A percentile compares a stretch with the other conserved stretches of the same genome.
phyloP scores from a whole-genome alignment of 2,329 filamentous ascomycete genomes.

The Didymella sp. region DNA sequence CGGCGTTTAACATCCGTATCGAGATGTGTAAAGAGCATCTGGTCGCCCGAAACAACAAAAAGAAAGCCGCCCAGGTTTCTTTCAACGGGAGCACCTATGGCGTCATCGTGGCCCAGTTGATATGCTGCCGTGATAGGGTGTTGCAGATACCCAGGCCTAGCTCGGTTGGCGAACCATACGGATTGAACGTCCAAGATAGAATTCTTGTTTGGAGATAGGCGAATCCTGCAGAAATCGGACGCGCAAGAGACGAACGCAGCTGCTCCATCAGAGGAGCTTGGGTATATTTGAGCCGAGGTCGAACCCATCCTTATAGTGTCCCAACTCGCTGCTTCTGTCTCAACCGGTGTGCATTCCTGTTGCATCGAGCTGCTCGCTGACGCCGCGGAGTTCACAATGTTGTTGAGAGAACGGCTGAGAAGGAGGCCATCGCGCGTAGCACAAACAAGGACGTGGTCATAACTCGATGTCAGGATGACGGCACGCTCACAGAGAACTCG shows the following conservation, averaged over 20 bases:
- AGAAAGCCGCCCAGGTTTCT: slow-evolving; percentile 54
- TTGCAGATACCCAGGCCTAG: slow-evolving; percentile 40
- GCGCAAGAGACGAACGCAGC: slow-evolving; percentile 50
- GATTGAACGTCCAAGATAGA: slow-evolving; percentile 38
- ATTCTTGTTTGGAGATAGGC: slow-evolving; percentile 18
- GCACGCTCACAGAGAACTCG: slow-evolving; percentile 43
- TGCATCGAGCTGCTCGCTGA: not conserved
- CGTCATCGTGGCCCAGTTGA: slow-evolving; percentile 35
- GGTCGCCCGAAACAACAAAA: slow-evolving; percentile 56
- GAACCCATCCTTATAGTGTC: slow-evolving; percentile 32
- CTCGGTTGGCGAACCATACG: slow-evolving; percentile 48
- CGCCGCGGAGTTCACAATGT: too few species aligned
- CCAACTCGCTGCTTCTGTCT: slow-evolving; percentile 14
- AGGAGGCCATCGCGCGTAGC: slow-evolving; percentile 47
- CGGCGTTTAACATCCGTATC: slow-evolving; percentile 45
- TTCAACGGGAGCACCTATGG: slow-evolving; percentile 42
- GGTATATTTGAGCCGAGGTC: slow-evolving; percentile 37
- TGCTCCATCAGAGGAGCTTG: slow-evolving; percentile 32
- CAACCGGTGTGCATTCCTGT: too few species aligned
- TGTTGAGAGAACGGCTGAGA: slow-evolving; percentile 18
- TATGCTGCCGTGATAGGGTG: slow-evolving; percentile 40
- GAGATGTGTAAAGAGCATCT: slow-evolving; percentile 58
- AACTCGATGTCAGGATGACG: slow-evolving; percentile 26
- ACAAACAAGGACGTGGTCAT: slow-evolving; percentile 38
- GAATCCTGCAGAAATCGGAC: slow-evolving; percentile 47